Base-by-base conservation (phyloP, 768 basidiomycete genomes). In the Termitomyces sp. region DNA sequence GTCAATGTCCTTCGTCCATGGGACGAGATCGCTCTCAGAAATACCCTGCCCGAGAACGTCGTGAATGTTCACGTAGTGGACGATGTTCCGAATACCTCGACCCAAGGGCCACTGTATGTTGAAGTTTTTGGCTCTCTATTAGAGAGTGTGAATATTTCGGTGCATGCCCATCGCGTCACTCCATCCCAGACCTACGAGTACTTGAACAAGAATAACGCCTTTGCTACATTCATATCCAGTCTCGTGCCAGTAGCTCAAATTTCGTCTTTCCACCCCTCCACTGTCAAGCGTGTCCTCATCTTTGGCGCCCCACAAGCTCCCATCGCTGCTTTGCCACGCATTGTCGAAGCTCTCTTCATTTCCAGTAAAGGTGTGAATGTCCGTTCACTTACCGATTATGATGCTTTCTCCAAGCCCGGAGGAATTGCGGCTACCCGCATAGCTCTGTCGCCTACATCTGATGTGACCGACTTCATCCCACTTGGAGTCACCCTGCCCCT, bases 1-100 rank as follows among this genome's bases (percentile, higher is more conserved):
- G 87, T 93, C 53, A 87, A 89, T 61, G 86, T 92, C n/a, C 78
- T 93, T 53, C 84, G 90, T 47, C 91, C 94, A 24, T 95, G 94
- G 94, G 77, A 83, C 65, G 84, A 86, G 58, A 74, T 77, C 20
- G 80, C 82, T n/a, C 77, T 96, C 59, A 79, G 77, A 61, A 69
- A 67, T 14, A 71, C 80, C 26, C 67, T 95, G 34, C 93, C 93
- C 6, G 52, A 76, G 6, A 81, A 81, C 16, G 86, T 78, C 22
- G 78, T 74, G 65, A 73, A 71, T 26, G 74, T 95, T 7, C 80
- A 91, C 64, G 88, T 95, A 57, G 72, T 93, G 27, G 91, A 93
- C 60, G 93, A 95, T 61, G 88, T 91, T 12, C 82, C 87, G 2
- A 79, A 81, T 47, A 71, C 81, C 37, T 75, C 79, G 26, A 78